phyloP scores from a whole-genome alignment of 2,329 filamentous ascomycete species.

The Podosphaera fusca region DNA sequence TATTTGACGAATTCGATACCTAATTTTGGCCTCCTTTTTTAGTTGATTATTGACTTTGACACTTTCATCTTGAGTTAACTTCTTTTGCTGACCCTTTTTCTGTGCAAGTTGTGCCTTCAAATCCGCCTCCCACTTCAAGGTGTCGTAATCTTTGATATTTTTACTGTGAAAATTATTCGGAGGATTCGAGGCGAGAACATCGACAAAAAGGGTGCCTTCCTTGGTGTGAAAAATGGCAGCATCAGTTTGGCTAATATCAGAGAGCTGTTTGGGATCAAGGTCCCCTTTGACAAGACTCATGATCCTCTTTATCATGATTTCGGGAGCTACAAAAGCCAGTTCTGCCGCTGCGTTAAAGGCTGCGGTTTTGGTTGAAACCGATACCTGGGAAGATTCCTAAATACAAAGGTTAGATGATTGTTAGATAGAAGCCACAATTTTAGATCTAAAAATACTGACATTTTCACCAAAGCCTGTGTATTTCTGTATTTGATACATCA shows the following conservation, averaged over 20 bases:
- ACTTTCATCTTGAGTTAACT: conserved; percentile 71
- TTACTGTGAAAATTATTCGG: conserved; percentile 52
- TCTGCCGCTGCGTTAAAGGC: conserved; percentile 74
- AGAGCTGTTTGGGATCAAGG: conserved; percentile 45
- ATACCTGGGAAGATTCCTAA: conserved; percentile 14
- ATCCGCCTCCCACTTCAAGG: conserved; percentile 91
- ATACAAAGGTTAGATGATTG: conserved; percentile 3
- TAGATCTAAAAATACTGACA: conserved; percentile 20
- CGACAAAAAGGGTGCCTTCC: conserved; percentile 70
- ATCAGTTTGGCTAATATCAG: conserved; percentile 60
- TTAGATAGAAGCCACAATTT: background rate
- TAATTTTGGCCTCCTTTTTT: conserved; percentile 62
- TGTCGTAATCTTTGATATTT: conserved; percentile 86
- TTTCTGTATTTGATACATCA: conserved; percentile 43
- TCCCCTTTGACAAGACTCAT: conserved; percentile 53
- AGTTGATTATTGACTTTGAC: conserved; percentile 80
- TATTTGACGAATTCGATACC: conserved; percentile 43
- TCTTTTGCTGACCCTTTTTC: conserved; percentile 81
- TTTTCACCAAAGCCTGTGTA: conserved; percentile 27
- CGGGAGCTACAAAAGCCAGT: conserved; percentile 78
- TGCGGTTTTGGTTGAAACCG: conserved; percentile 33
- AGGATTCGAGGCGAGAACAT: conserved; percentile 69
- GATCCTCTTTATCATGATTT: conserved; percentile 52
- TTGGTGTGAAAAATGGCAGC: conserved; percentile 82
- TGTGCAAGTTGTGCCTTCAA: conserved; percentile 66